Conservation (phyloP, 345 rosid species). For the Raphanus raphanistrum region DNA sequence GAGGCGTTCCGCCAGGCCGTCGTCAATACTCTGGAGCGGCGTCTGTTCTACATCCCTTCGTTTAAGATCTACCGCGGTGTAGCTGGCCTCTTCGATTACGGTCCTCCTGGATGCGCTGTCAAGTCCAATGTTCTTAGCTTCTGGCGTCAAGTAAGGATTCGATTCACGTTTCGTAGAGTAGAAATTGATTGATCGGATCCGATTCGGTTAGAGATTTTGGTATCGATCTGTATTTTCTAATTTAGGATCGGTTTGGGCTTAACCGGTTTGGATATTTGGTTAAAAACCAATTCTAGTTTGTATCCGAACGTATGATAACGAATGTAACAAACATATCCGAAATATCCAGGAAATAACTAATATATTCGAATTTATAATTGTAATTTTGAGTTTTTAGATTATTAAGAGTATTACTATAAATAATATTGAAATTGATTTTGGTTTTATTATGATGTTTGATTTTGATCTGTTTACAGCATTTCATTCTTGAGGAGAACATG, state of each 20-base stretch:
- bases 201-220: background rate
- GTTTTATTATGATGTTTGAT: background rate
- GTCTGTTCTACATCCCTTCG: constrained; percentile 77
- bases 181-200: background rate
- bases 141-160: constrained; percentile 82
- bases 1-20: constrained; percentile 83
- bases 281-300: background rate
- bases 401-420: background rate
- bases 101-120: constrained; percentile 90
- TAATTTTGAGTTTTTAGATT: background rate
- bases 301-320: too few species aligned
- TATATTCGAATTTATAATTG: background rate
- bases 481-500: constrained; percentile 91
- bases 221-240: background rate
- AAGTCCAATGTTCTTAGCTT: constrained; percentile 81
- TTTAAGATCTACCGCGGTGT: constrained; percentile 92
- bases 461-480: constrained; percentile 59
- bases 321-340: background rate
- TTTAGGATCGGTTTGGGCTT: background rate
- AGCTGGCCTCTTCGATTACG: constrained; percentile 90
- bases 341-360: background rate
- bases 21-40: constrained; percentile 75
- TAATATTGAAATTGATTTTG: background rate
- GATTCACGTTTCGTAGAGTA: background rate
- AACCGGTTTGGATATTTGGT: background rate